Evolutionary conservation across 345 rosid genomes (phyloP).

Genomic region (Rhizophora mangle): DNA sequence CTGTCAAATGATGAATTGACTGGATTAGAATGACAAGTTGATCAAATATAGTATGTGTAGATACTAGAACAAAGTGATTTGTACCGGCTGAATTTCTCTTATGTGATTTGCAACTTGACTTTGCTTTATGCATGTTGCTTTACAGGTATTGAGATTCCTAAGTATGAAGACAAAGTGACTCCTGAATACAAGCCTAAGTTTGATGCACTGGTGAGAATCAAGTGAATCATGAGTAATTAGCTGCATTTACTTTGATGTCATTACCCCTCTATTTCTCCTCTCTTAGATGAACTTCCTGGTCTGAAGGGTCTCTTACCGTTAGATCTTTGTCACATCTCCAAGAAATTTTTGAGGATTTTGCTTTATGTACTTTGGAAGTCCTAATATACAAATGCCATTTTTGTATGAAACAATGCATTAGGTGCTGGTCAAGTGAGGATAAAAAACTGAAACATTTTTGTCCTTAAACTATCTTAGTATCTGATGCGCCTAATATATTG

Average conservation of each 20-base stretch:
- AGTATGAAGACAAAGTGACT: slow-evolving; percentile 79
- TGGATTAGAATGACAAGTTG: too few species aligned
- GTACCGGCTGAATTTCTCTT: not conserved
- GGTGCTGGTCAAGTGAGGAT: too few species aligned
- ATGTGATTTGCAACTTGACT: not conserved
- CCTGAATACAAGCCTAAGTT: slow-evolving; percentile 94
- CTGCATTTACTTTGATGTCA: not conserved
- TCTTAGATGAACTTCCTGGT: not conserved
- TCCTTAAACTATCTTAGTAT: not conserved
- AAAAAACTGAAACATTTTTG: not conserved
- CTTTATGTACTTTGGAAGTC: too few species aligned
- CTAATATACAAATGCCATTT: too few species aligned
- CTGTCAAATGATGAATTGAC: too few species aligned
- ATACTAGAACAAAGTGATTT: not conserved
- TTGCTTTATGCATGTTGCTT: not conserved
- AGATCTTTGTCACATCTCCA: not conserved
- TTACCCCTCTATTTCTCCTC: not conserved
- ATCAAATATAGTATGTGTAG: too few species aligned
- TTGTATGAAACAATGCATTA: too few species aligned
- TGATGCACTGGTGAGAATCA: slow-evolving; percentile 70
- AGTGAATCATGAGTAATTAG: not conserved
- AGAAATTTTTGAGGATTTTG: not conserved
- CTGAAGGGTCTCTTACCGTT: not conserved
- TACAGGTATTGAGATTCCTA: slow-evolving; percentile 80
- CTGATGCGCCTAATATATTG: not conserved